A percentile compares a stretch with the other conserved stretches of the same genome.
These are phyloP conservation scores for Przewalskia tangutica DNA, from an alignment of 257 asterid genomes.

Conservation along the genomic window DNA sequence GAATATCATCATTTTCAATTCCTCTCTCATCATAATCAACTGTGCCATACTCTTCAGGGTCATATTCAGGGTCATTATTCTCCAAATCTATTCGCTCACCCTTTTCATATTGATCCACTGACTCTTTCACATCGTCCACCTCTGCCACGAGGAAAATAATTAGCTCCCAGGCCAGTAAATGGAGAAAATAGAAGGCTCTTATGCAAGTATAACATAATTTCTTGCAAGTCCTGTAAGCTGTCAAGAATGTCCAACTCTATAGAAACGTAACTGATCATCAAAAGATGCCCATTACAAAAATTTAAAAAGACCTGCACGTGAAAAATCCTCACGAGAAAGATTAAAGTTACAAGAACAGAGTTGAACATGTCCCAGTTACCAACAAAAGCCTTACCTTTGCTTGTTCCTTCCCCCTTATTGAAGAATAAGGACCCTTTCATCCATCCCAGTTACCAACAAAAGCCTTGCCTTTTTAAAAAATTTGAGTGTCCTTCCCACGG, in stretches of 20 bases:
- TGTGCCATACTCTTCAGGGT: conserved; percentile 74
- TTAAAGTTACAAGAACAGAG: not conserved
- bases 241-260: not conserved
- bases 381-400: not conserved
- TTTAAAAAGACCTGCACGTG: not conserved
- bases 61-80: conserved; percentile 93
- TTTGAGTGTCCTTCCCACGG: not conserved
- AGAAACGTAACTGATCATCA: not conserved
- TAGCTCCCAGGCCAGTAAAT: not conserved
- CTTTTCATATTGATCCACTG: conserved; percentile 65
- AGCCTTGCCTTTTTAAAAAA: not conserved
- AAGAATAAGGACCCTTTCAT: not conserved
- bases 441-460: not conserved
- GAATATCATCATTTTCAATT: conserved; percentile 53
- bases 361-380: not conserved
- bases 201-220: not conserved
- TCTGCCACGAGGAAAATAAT: conserved; percentile 36
- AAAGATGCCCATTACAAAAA: not conserved
- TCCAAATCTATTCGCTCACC: conserved; percentile 89
- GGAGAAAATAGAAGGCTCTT: not conserved
- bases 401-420: not conserved
- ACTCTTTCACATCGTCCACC: conserved; percentile 43
- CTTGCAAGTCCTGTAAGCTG: not conserved
- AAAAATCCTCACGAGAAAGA: not conserved
- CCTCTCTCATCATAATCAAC: conserved; percentile 86